A percentile compares a stretch with the other conserved stretches of the same genome.
These are phyloP conservation scores for Theileria equi DNA, from an alignment of 169 alveolate genomes.

Conservation along the genomic window DNA sequence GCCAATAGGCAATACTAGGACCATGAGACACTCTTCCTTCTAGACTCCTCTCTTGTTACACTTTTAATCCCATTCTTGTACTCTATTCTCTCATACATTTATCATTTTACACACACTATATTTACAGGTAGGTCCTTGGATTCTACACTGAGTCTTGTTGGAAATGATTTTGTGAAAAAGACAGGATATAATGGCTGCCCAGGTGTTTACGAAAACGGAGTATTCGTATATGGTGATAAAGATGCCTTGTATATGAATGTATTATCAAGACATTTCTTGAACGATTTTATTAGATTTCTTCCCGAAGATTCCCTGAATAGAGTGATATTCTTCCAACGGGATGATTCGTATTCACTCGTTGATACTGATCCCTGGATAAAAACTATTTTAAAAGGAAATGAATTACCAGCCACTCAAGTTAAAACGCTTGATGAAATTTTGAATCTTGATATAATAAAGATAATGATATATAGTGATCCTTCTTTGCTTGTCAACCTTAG, in stretches of 20 bases:
- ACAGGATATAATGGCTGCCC: slow-evolving; percentile 62
- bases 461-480: not conserved
- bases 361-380: not conserved
- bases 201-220: slow-evolving; percentile 65
- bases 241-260: slow-evolving; percentile 1
- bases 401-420: not conserved
- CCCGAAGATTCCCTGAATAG: not conserved
- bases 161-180: slow-evolving; percentile 23
- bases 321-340: not conserved
- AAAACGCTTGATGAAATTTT: not conserved
- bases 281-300: slow-evolving; percentile 2
- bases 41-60: too few relatives aligned
- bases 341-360: not conserved
- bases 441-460: not conserved
- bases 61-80: too few relatives aligned
- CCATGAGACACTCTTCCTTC: too few relatives aligned
- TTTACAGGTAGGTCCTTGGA: not conserved
- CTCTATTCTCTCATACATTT: too few relatives aligned
- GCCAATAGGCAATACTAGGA: too few relatives aligned
- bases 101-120: too few relatives aligned
- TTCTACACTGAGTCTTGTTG: slow-evolving; percentile 12
- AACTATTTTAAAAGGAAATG: too few relatives aligned
- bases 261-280: slow-evolving; percentile 4
- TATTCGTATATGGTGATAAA: slow-evolving; percentile 46
- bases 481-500: not conserved